Percentiles rank a stretch among this genome's conserved stretches.
Conservation (phyloP, 768 basidiomycete species). For the Dentipellis sp. region DNA sequence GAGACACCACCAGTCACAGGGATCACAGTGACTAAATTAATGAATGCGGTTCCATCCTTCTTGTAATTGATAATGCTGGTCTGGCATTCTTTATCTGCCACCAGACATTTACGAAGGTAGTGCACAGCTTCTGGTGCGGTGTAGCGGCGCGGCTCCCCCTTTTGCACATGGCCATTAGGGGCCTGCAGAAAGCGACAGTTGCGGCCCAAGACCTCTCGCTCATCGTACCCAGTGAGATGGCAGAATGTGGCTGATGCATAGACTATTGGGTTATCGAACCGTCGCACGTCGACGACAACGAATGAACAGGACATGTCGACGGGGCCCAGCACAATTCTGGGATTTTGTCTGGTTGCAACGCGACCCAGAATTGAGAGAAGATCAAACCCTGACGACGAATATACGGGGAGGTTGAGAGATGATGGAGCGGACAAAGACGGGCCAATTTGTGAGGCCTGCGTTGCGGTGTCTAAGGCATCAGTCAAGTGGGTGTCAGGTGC, state of each 20-base stretch:
- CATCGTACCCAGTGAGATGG: constrained; percentile 63
- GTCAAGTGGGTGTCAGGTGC: background rate
- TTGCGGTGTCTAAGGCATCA: background rate
- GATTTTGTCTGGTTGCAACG: constrained; percentile 65
- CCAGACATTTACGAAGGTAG: constrained; percentile 55
- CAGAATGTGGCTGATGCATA: constrained; percentile 86
- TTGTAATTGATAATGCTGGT: constrained; percentile 81
- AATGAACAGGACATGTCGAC: constrained; percentile 93
- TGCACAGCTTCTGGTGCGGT: constrained; percentile 61
- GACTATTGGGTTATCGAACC: constrained; percentile 79
- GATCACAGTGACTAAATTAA: constrained; percentile 88
- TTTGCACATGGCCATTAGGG: constrained; percentile 49
- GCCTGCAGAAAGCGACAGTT: constrained; percentile 91
- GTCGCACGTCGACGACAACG: constrained; percentile 75
- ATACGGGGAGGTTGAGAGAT: constrained; percentile 45
- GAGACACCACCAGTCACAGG: constrained; percentile 60
- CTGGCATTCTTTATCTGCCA: constrained; percentile 82
- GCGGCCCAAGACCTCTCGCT: constrained; percentile 71
- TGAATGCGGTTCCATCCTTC: constrained; percentile 77
- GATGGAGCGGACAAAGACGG: constrained; percentile 17
- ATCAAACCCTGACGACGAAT: constrained; percentile 90
- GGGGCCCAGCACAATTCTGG: constrained; percentile 74
- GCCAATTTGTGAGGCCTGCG: background rate
- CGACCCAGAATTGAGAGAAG: constrained; percentile 73
- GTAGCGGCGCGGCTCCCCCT: constrained; percentile 45